phyloP scores from a whole-genome alignment of 352 stramenopile species.

The Phytophthora kernoviae region DNA sequence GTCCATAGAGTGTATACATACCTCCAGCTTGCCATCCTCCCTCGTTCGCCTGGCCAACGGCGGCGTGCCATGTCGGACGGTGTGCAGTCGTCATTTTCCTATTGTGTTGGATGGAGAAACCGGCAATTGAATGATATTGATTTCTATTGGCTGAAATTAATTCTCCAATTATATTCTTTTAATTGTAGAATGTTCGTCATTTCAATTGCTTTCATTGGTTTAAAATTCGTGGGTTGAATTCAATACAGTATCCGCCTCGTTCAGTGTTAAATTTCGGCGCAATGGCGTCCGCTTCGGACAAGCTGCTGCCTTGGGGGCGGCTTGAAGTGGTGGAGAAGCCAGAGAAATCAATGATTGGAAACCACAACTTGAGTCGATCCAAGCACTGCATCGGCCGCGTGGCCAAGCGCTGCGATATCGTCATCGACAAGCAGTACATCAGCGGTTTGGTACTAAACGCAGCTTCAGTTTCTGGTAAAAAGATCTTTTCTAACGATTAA shows the following conservation, averaged over 20 bases:
- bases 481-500: slow-evolving; percentile 1
- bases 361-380: slow-evolving; percentile 48
- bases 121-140: not conserved
- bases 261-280: slow-evolving; percentile 15
- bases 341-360: slow-evolving; percentile 25
- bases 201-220: not conserved
- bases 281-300: slow-evolving; percentile 4
- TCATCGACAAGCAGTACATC: slow-evolving; percentile 53
- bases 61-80: slow-evolving; percentile 85
- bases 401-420: slow-evolving; percentile 37
- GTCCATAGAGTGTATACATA: slow-evolving; percentile 15
- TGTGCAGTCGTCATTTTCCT: slow-evolving; percentile 82
- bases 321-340: slow-evolving; percentile 48
- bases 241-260: not conserved
- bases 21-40: slow-evolving; percentile 84
- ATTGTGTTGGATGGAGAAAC: not conserved
- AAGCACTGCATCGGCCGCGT: slow-evolving; percentile 56
- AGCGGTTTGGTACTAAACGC: slow-evolving; percentile 67
- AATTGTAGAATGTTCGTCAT: slow-evolving; percentile 12
- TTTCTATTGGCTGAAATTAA: slow-evolving; percentile 14
- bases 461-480: too few species aligned
- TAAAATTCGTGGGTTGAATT: too few species aligned
- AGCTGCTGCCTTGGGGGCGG: slow-evolving; percentile 55
- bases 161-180: slow-evolving; percentile 5
- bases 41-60: slow-evolving; percentile 87